Evolutionary conservation across 306 rosid genomes (phyloP).

Genomic region (Psophocarpus tetragonolobus): DNA sequence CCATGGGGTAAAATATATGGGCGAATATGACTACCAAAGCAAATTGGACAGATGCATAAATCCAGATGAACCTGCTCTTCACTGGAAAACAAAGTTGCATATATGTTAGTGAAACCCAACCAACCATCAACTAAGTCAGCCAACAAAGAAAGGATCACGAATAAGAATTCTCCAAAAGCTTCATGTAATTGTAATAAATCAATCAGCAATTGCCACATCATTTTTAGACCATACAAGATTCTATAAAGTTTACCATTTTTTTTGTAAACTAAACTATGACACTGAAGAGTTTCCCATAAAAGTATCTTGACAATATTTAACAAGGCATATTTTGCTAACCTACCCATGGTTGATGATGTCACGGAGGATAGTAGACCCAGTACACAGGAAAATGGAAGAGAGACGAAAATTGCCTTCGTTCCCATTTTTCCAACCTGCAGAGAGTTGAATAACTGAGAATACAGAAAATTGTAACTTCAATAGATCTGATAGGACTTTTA

Average conservation of each 20-base stretch:
- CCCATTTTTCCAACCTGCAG: slow-evolving; percentile 77
- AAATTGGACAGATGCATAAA: slow-evolving; percentile 78
- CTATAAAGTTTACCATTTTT: background rate
- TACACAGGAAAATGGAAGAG: slow-evolving; percentile 96
- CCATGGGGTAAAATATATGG: slow-evolving; percentile 87
- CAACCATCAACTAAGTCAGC: background rate
- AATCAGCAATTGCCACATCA: slow-evolving; percentile 6
- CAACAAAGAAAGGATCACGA: background rate
- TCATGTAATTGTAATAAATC: background rate
- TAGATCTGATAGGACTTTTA: slow-evolving; percentile 7
- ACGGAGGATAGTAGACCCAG: slow-evolving; percentile 88
- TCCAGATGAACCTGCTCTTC: slow-evolving; percentile 79
- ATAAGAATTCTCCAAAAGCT: slow-evolving; percentile 10
- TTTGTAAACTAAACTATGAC: slow-evolving; percentile 3
- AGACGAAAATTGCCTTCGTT: slow-evolving; percentile 72
- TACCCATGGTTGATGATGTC: slow-evolving; percentile 97
- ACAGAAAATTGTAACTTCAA: slow-evolving; percentile 24
- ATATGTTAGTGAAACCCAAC: background rate
- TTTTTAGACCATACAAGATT: background rate
- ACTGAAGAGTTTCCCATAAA: background rate
- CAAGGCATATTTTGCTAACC: slow-evolving; percentile 29
- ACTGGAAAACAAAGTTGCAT: slow-evolving; percentile 47
- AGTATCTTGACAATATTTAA: slow-evolving; percentile 18
- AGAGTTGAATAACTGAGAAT: slow-evolving; percentile 34
- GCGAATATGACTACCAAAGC: slow-evolving; percentile 84